These are phyloP conservation scores for Pestalotiopsis sp. DNA, from an alignment of 2,329 filamentous ascomycete species.

Conservation along the genomic window DNA sequence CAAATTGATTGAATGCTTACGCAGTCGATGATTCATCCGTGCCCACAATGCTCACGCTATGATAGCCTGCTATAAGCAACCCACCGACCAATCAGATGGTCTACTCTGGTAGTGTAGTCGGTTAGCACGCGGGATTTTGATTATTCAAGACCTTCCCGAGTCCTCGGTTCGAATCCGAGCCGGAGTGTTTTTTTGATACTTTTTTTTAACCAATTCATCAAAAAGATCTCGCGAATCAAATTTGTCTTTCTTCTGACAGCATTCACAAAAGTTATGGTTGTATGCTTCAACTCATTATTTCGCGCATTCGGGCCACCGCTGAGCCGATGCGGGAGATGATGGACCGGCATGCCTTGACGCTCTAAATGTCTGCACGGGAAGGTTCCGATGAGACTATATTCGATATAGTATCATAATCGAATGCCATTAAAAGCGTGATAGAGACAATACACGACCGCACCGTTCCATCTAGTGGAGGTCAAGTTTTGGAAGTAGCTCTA, in stretches of 20 bases:
- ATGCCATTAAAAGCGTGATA: too few species aligned
- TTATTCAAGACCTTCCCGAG: neutral
- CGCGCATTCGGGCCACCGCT: neutral
- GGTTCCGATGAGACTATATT: neutral
- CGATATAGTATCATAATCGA: too few species aligned
- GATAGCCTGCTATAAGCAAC: neutral
- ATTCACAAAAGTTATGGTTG: too few species aligned
- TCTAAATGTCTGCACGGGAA: neutral
- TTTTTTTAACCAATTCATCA: neutral
- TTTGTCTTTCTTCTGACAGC: neutral
- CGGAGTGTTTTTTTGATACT: neutral
- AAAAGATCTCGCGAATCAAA: too few species aligned
- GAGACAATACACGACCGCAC: too few species aligned
- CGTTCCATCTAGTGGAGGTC: too few species aligned
- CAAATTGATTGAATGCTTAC: neutral
- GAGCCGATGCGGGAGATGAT: neutral
- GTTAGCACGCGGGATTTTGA: slow-evolving; percentile 9
- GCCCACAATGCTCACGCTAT: neutral
- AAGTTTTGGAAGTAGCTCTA: too few species aligned
- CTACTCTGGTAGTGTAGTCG: slow-evolving; percentile 3
- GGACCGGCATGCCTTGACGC: neutral
- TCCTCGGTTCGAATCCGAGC: slow-evolving; percentile 9
- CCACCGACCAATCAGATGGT: neutral
- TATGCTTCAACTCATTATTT: too few species aligned
- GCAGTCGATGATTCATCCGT: neutral